These are phyloP conservation scores for Lipomyces mesembrius DNA, from an alignment of 805 yeast genomes.

Conservation along the genomic window DNA sequence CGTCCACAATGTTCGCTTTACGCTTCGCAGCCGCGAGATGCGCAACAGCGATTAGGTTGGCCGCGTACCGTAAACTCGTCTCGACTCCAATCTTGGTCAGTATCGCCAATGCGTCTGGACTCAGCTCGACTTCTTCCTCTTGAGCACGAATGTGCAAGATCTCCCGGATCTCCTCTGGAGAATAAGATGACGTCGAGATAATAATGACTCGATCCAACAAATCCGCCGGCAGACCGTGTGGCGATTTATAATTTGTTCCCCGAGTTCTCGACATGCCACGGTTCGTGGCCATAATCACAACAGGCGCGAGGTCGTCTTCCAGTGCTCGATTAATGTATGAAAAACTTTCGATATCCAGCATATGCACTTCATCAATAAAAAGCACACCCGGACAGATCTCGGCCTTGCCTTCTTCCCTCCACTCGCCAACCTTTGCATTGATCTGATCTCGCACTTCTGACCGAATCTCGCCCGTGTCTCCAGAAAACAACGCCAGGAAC, in stretches of 20 bases:
- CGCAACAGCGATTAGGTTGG: constrained; percentile 88
- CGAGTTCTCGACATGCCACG: constrained; percentile 92
- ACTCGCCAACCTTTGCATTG: constrained; percentile 94
- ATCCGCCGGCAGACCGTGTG: constrained; percentile 97
- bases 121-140: constrained; percentile 88
- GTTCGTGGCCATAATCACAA: constrained; percentile 97
- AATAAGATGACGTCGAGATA: constrained; percentile 80
- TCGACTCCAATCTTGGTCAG: constrained; percentile 88
- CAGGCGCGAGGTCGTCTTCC: constrained; percentile 95
- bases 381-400: constrained; percentile 95
- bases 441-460: constrained; percentile 95
- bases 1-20: constrained; percentile 69
- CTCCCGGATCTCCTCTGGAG: constrained; percentile 80
- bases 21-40: constrained; percentile 84
- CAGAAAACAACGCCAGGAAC: constrained; percentile 90
- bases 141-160: constrained; percentile 88
- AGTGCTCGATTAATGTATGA: constrained; percentile 94
- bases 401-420: constrained; percentile 99
- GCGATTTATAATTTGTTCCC: constrained; percentile 91
- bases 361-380: constrained; percentile 97
- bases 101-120: constrained; percentile 80
- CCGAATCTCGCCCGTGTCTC: constrained; percentile 97
- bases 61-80: constrained; percentile 88
- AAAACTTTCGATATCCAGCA: constrained; percentile 96
- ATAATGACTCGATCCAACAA: constrained; percentile 91